A percentile compares a stretch with the other conserved stretches of the same genome.
phyloP scores from a whole-genome alignment of 2,329 filamentous ascomycete species.

The Monosporascus ibericus region DNA sequence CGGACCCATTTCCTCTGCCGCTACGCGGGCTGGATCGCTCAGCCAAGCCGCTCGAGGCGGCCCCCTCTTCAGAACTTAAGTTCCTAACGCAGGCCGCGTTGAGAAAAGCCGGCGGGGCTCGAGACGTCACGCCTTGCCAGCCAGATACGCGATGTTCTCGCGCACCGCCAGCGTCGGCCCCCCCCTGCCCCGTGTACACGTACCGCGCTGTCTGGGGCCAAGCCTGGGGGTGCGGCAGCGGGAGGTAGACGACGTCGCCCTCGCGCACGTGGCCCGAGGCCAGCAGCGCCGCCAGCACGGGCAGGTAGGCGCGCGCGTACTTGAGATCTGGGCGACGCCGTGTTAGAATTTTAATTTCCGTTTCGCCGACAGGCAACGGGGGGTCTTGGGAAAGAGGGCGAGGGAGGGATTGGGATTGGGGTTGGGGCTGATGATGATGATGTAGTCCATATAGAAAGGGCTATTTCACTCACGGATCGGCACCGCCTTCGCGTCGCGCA shows the following conservation, averaged over 20 bases:
- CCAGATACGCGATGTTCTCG: slow-evolving; percentile 50
- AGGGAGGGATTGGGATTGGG: neutral
- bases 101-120: too few relatives aligned
- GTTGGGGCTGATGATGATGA: neutral
- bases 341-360: neutral
- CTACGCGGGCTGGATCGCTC: too few relatives aligned
- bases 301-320: slow-evolving; percentile 43
- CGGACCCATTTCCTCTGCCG: too few relatives aligned
- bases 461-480: slow-evolving; percentile 38
- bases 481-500: slow-evolving; percentile 29
- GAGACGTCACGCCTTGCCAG: slow-evolving; percentile 35
- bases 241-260: slow-evolving; percentile 51
- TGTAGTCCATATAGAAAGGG: too few relatives aligned
- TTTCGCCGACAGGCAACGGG: slow-evolving; percentile 3
- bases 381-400: neutral
- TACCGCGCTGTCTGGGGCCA: slow-evolving; percentile 52
- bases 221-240: slow-evolving; percentile 48
- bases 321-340: slow-evolving; percentile 34
- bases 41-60: too few relatives aligned
- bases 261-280: slow-evolving; percentile 44
- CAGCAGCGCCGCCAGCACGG: slow-evolving; percentile 49
- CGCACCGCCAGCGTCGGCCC: slow-evolving; percentile 39
- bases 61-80: too few relatives aligned
- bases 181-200: slow-evolving; percentile 45
- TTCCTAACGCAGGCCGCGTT: too few relatives aligned